Conservation (phyloP, 2,329 filamentous ascomycete species). For the Ascochyta koolunga region DNA sequence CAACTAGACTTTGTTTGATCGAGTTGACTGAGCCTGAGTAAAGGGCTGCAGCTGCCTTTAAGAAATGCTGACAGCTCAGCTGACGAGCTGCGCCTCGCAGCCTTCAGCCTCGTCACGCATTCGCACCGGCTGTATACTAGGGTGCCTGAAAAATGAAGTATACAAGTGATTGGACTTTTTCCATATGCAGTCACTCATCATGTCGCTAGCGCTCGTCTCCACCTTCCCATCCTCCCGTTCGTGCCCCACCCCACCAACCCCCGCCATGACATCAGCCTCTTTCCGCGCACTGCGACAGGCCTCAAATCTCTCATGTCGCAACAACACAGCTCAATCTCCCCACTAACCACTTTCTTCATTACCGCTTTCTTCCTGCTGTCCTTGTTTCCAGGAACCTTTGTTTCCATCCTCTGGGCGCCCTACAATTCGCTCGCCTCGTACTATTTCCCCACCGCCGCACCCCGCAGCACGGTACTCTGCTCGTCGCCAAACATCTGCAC, state of each 20-base stretch:
- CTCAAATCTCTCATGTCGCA: constrained; percentile 12
- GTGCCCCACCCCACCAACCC: constrained; percentile 10
- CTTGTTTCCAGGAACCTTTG: constrained; percentile 57
- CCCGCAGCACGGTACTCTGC: constrained; percentile 31
- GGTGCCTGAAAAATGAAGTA: too few relatives aligned
- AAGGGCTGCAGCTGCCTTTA: too few relatives aligned
- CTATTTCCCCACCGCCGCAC: constrained; percentile 23
- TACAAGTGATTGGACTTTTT: too few relatives aligned
- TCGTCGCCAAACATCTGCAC: constrained; percentile 36
- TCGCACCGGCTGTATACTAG: too few relatives aligned
- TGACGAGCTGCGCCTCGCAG: too few relatives aligned
- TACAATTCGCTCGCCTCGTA: constrained; percentile 38
- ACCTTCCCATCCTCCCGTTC: background rate
- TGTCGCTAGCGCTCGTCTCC: background rate
- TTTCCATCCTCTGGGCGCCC: constrained; percentile 48
- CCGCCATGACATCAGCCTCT: constrained; percentile 21
- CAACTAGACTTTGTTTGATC: too few relatives aligned
- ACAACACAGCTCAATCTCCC: constrained; percentile 37
- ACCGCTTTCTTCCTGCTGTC: constrained; percentile 56
- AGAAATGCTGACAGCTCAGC: too few relatives aligned
- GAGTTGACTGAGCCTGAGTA: too few relatives aligned
- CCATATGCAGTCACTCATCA: too few relatives aligned
- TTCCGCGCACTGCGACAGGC: constrained; percentile 5
- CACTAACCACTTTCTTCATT: constrained; percentile 53
- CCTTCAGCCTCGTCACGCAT: too few relatives aligned